phyloP scores from a whole-genome alignment of 2,329 filamentous ascomycete genomes.

The Corniculantispora saksenae region DNA sequence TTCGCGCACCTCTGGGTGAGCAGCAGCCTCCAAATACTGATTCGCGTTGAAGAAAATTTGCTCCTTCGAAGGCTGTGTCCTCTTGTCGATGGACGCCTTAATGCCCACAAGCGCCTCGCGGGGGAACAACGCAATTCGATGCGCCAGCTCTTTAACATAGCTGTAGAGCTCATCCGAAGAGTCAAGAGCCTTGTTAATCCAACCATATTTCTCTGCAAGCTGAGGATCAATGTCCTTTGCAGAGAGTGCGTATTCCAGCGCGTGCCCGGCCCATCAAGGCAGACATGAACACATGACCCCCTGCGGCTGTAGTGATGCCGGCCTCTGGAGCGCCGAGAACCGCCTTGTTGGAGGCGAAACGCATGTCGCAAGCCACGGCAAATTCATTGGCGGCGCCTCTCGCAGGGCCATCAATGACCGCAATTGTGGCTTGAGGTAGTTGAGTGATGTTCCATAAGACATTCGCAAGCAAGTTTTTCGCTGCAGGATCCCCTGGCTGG shows the following conservation, averaged over 20 bases:
- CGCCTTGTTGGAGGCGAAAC: not conserved
- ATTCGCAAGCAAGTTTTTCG: not conserved
- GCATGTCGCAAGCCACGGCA: not conserved
- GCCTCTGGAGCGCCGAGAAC: not conserved
- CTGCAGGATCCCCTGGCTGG: not conserved
- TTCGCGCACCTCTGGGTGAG: not conserved
- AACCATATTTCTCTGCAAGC: not conserved
- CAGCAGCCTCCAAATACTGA: not conserved
- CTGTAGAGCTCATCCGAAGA: not conserved
- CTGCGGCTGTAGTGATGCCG: not conserved
- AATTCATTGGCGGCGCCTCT: not conserved
- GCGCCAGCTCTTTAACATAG: not conserved
- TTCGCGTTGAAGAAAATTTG: not conserved
- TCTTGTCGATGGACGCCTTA: not conserved
- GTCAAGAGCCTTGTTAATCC: not conserved
- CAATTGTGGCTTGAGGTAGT: not conserved
- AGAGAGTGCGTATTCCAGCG: not conserved
- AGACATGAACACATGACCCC: not conserved
- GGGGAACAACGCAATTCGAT: not conserved
- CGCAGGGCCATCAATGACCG: not conserved
- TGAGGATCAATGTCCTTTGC: not conserved
- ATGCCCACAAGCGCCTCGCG: not conserved
- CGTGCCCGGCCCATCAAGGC: not conserved
- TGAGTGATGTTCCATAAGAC: not conserved
- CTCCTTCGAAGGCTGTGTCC: not conserved